phyloP scores from a whole-genome alignment of 768 basidiomycete genomes.

The Psilocybe azurescens region DNA sequence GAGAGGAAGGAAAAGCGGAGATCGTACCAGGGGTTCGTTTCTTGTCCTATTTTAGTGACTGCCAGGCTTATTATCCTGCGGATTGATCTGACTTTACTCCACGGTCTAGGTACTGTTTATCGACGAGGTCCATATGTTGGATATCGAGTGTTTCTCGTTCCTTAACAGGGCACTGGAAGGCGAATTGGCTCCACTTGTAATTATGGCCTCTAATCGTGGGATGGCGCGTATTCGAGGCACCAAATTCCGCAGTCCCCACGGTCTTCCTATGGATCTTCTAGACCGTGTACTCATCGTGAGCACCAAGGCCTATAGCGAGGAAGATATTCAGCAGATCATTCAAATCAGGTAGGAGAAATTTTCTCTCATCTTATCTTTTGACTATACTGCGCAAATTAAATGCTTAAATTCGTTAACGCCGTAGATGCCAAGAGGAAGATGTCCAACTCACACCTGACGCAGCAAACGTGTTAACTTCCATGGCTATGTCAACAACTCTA shows the following conservation, averaged over 20 bases:
- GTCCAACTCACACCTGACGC: conserved; percentile 81
- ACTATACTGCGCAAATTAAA: conserved; percentile 16
- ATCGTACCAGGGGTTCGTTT: conserved; percentile 90
- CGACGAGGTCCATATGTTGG: conserved; percentile 99
- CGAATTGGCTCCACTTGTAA: conserved; percentile 92
- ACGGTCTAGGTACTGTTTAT: conserved; percentile 87
- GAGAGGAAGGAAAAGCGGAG: conserved; percentile 98
- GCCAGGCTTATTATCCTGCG: conserved; percentile 10
- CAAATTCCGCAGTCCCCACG: conserved; percentile 93
- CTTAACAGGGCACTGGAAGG: conserved; percentile 95
- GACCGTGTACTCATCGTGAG: conserved; percentile 97
- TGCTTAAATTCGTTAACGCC: conserved; percentile 4
- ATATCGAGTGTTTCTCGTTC: conserved; percentile 99
- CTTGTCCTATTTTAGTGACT: conserved; percentile 7
- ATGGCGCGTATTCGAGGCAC: conserved; percentile 96
- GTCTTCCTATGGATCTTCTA: conserved; percentile 91
- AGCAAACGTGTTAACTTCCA: conserved; percentile 78
- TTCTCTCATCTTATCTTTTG: conserved; percentile 5
- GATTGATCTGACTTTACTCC: conserved; percentile 8
- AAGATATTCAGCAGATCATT: conserved; percentile 91
- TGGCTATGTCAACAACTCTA: conserved; percentile 89
- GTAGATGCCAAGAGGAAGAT: conserved; percentile 93
- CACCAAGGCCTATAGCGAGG: conserved; percentile 82
- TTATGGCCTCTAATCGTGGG: conserved; percentile 98
- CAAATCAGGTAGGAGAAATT: conserved; percentile 70